phyloP scores from a whole-genome alignment of 2,329 filamentous ascomycete species.

The Neofusicoccum sp. region DNA sequence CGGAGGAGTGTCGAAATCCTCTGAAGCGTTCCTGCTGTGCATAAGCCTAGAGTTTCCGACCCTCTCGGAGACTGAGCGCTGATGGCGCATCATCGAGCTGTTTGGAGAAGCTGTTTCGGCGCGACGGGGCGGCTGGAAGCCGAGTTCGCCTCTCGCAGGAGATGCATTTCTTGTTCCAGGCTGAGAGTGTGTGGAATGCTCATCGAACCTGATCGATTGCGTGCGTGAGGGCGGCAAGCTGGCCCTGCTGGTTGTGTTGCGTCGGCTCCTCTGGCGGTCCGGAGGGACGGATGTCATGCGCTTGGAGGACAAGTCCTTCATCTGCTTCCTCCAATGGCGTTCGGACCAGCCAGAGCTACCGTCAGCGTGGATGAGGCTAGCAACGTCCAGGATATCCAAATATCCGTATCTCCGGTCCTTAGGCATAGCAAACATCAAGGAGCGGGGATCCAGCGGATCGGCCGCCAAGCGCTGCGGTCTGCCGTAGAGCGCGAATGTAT shows the following conservation, averaged over 20 bases:
- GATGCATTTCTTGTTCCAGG: conserved; percentile 46
- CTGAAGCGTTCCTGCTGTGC: conserved; percentile 31
- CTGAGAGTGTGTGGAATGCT: conserved; percentile 43
- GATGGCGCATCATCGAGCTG: conserved; percentile 37
- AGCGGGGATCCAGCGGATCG: conserved; percentile 80
- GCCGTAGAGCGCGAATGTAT: conserved; percentile 88
- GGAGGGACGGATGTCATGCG: conserved; percentile 59
- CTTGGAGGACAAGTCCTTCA: conserved; percentile 83
- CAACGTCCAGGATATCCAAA: conserved; percentile 82
- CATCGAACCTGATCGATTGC: conserved; percentile 43
- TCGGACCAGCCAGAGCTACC: conserved; percentile 79
- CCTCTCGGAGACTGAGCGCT: conserved; percentile 49
- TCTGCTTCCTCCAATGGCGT: conserved; percentile 79
- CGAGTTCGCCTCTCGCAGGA: conserved; percentile 35
- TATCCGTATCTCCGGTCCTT: conserved; percentile 86
- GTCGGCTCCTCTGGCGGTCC: conserved; percentile 26
- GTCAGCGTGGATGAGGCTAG: conserved; percentile 72
- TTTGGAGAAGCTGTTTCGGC: conserved; percentile 44
- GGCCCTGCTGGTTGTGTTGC: conserved; percentile 44
- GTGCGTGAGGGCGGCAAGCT: conserved; percentile 36
- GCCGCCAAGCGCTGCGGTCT: conserved; percentile 83
- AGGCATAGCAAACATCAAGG: conserved; percentile 98
- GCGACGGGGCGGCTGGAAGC: conserved; percentile 35
- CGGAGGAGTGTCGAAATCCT: conserved; percentile 33
- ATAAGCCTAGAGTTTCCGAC: conserved; percentile 3